Conservation (phyloP, 257 asterid genomes). For the Ilex aquifolium region DNA sequence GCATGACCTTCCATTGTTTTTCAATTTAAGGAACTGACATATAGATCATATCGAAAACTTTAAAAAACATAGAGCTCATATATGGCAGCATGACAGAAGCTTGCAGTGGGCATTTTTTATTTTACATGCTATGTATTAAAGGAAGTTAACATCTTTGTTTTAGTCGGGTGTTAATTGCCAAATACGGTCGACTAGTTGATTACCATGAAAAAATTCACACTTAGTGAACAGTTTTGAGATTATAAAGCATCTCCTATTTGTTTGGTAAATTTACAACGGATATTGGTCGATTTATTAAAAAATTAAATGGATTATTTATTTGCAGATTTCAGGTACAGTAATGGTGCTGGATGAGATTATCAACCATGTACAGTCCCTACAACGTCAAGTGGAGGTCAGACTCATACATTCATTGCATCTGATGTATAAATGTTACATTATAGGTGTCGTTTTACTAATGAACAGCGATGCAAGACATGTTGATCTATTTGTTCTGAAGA, state of each 20-base stretch:
- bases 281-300: not conserved
- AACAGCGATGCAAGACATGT: not conserved
- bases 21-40: too few relatives aligned
- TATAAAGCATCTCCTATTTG: not conserved
- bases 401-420: slow-evolving; percentile 10
- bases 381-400: slow-evolving; percentile 94
- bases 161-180: too few relatives aligned
- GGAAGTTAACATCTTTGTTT: too few relatives aligned
- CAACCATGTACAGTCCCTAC: slow-evolving; percentile 86
- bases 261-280: not conserved
- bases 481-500: too few relatives aligned
- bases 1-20: too few relatives aligned
- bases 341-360: slow-evolving; percentile 95
- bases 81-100: too few relatives aligned
- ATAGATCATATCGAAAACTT: too few relatives aligned
- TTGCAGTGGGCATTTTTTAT: too few relatives aligned
- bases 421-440: slow-evolving; percentile 5
- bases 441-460: not conserved
- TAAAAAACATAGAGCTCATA: too few relatives aligned
- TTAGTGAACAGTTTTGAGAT: not conserved
- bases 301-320: slow-evolving; percentile 1
- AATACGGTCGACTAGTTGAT: too few relatives aligned
- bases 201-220: too few relatives aligned
- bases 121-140: too few relatives aligned
- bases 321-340: slow-evolving; percentile 94